Evolutionary conservation across 805 yeast genomes (phyloP).

Genomic region (Ogataea nonfermentans): DNA sequence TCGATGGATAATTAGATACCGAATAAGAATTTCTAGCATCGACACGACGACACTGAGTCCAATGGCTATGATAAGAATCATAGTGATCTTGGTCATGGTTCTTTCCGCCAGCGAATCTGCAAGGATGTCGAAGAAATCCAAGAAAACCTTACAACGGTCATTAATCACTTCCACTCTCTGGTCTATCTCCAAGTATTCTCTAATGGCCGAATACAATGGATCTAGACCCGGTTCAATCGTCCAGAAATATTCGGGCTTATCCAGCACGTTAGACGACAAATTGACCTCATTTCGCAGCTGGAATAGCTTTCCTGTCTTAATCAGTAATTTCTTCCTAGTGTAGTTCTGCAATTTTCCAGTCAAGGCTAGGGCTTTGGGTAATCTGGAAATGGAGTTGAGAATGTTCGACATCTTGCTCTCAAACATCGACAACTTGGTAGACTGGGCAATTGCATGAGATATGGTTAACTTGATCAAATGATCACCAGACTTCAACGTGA

Average conservation of each 20-base stretch:
- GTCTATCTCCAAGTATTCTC: slow-evolving; percentile 93
- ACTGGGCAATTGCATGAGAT: slow-evolving; percentile 96
- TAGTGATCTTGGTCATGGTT: slow-evolving; percentile 87
- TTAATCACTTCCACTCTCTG: slow-evolving; percentile 91
- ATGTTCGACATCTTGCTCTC: slow-evolving; percentile 88
- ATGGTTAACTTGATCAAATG: slow-evolving; percentile 88
- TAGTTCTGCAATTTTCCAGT: slow-evolving; percentile 81
- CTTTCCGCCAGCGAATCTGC: slow-evolving; percentile 93
- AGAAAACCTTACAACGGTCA: slow-evolving; percentile 88
- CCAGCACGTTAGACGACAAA: slow-evolving; percentile 82
- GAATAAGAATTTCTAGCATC: slow-evolving; percentile 60
- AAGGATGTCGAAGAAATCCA: slow-evolving; percentile 89
- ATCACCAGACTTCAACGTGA: slow-evolving; percentile 85
- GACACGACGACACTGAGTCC: slow-evolving; percentile 77
- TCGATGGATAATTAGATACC: slow-evolving; percentile 48
- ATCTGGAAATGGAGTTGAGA: slow-evolving; percentile 77
- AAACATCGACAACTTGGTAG: slow-evolving; percentile 85
- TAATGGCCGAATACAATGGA: slow-evolving; percentile 83
- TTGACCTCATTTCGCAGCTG: slow-evolving; percentile 92
- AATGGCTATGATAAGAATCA: slow-evolving; percentile 83
- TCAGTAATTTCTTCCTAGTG: slow-evolving; percentile 77
- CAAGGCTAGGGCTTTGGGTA: slow-evolving; percentile 86
- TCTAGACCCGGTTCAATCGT: slow-evolving; percentile 91
- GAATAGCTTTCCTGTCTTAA: slow-evolving; percentile 87
- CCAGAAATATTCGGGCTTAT: slow-evolving; percentile 97